Base-by-base conservation (phyloP, 345 rosid species). In the Eucalyptus victrix region DNA sequence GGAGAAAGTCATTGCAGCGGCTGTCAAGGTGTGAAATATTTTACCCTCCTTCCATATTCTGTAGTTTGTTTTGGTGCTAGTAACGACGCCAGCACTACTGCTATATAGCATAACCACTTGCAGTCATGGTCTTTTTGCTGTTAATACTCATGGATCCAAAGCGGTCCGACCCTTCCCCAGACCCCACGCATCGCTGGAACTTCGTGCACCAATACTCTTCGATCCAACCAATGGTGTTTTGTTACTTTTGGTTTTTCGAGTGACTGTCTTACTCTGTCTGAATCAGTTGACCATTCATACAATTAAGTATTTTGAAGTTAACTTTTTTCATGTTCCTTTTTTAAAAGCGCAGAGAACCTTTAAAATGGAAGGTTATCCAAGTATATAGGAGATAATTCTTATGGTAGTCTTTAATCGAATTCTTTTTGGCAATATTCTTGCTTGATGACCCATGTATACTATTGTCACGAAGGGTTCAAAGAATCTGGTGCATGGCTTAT, bases 1-100 rank as follows among this genome's bases (percentile, higher is more conserved):
- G 89, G 99, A 97, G 88, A 97, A 95, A 91, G 94, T 97, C 88
- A 90, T 93, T 90, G 93, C 96, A 51, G 94, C 97, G 80, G 94
- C 97, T 80, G 87, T 97, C 89, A 97, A 97, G 96, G 99, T 94
- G 94, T 18, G 83, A 40, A 49, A 86, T 47, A 30, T 86, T 86
- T 89, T 34, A 26, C 76, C 8, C 81, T 87, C 53, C 76, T 89
- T 26, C 32, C 40, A 18, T 56, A 45, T 34, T 6, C 34, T 56
- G 76, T 18, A 50, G n/a, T 80, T 85, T 42, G 42, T 83, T 44
- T 21, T 2, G 13, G 30, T 86, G 87, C 87, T 86, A 40, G 12
- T n/a, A 44, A 65, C 12, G 51, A 58, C 19, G 6, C 47, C 85
- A 6, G 30, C 47, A 76, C 47, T 21, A 21, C 85, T 40, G 85